Base-by-base conservation (phyloP, 73 alveolate genomes). In the Paramecium octaurelia region DNA sequence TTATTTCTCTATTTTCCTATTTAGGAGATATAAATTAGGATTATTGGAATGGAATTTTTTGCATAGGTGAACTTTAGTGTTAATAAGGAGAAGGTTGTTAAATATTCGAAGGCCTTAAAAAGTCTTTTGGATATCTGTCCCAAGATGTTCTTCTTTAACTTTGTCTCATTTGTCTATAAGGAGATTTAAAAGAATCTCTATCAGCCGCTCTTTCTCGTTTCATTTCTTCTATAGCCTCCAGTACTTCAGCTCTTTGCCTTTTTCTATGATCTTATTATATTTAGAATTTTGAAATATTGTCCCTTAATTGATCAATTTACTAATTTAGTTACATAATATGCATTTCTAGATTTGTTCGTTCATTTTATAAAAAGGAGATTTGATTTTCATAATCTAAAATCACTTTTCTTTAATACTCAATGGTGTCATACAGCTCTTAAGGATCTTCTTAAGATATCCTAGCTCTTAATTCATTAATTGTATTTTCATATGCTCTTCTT, bases 191-290 rank as follows among this genome's bases (percentile, higher is more conserved):
- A 73, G 87, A 73, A 12, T 73, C 91, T 80, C 76, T 10, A 8
- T 80, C 91, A 7, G 64, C 57, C 14, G 43, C 76, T 80, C 91
- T 48, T 80, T 80, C 76, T 80, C 91, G 23, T 35, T 24, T 80
- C 91, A 80, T 80, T 16, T 46, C 23, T 44, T 80, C 91, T n/a
- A 80, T 80, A 12, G 91, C 91, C n/a, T 80, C 91, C 18, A 80
- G n/a, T 2, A 43, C 91, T 44, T 80, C 91, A 11, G 75, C 91
- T 80, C 91, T 42, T 43, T 42, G 9, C 31, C 75, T 80, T 48
- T 64, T 80, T 80, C 91, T 80, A 9, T 80, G 34, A 23, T 80
- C 91, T 46, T 21, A 43, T 80, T 80, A 48, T 44, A 40, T 21
- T 80, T 80, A 80, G 20, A 48, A 80, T 80, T 42, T 18, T 6